Base-by-base conservation (phyloP, 2,329 filamentous ascomycete species). In the Alternaria triticina region DNA sequence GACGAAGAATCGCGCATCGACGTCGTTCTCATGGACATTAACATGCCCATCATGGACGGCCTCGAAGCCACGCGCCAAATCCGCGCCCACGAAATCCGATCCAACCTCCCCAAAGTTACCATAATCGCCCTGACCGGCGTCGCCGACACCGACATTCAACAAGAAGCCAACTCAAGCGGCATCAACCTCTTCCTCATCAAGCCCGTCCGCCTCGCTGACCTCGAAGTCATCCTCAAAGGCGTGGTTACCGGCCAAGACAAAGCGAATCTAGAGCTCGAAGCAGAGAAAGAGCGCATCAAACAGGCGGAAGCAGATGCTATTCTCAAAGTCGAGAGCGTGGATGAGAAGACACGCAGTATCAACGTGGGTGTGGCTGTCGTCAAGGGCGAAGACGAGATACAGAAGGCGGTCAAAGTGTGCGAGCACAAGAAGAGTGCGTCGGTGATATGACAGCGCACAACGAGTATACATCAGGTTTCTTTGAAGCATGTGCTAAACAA, bases 161-260 rank as follows among this genome's bases (percentile, higher is more conserved):
- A 82, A 40, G 84, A 87, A 62, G 85, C 86, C 0, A 82, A 85
- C 54, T 83, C 81, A 2, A 85, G 82, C 52, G 86, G 86, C 0
- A 80, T 88, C 7, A 85, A 88, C 62, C 59, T 87, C 8, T 87
- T 87, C 57, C 67, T 88, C 17, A 86, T 86, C 15, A 86, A 86
- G 72, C 85, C 85, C 0, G 83, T 86, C 8, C 71, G 80, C 7
- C 77, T 84, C 50, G 78, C 78, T 0, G 80, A 84, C 59, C 63
- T 85, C 30, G 81, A 83, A 63, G 79, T 79, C 25, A 69, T 83
- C 6, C 70, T 80, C 9, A 78, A 74, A 13, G 77, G 76, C 7
- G 76, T 80, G 1, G 69, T 77, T 1, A 77, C 70, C 0, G 74
- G 75, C 8, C 68, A 74, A 20, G 72, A 74, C 23, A 71, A 69